A percentile compares a stretch with the other conserved stretches of the same genome.
These are phyloP conservation scores for Elsinoe ampelina DNA, from an alignment of 2,329 filamentous ascomycete species.

Conservation along the genomic window DNA sequence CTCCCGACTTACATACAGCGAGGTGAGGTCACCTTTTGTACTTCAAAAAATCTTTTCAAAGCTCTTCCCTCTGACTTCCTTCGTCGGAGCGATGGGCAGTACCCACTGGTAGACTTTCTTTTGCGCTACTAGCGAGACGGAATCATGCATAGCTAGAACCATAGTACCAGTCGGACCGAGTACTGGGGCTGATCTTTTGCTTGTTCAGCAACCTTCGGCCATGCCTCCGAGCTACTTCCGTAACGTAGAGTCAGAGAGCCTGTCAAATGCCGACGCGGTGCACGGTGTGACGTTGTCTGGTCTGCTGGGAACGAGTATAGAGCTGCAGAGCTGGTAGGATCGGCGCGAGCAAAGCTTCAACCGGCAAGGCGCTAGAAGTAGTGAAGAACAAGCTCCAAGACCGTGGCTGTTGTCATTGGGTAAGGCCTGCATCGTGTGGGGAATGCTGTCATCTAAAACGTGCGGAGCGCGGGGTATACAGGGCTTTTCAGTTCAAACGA, in stretches of 20 bases:
- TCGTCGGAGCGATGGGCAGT: neutral
- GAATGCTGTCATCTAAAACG: neutral
- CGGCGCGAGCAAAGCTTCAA: neutral
- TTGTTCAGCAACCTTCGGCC: neutral
- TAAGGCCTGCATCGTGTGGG: neutral
- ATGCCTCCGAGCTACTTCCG: neutral
- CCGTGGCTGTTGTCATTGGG: constrained; percentile 2
- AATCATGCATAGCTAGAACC: neutral
- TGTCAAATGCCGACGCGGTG: neutral
- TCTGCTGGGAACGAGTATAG: neutral
- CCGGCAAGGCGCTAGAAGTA: constrained; percentile 6
- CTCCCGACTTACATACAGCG: neutral
- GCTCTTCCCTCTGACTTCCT: neutral
- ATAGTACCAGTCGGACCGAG: no score
- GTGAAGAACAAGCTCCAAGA: neutral
- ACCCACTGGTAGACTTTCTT: neutral
- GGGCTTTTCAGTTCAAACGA: no score
- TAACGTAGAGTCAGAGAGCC: neutral
- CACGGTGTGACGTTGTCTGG: neutral
- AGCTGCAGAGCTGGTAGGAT: neutral
- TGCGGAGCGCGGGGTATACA: neutral
- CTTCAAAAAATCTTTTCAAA: neutral
- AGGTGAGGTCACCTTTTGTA: neutral
- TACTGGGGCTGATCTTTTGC: no score
- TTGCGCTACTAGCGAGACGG: neutral